A percentile compares a stretch with the other conserved stretches of the same genome.
Evolutionary conservation across 2,329 filamentous ascomycete species (phyloP).

Genomic region (Beauveria scarabaeidicola): DNA sequence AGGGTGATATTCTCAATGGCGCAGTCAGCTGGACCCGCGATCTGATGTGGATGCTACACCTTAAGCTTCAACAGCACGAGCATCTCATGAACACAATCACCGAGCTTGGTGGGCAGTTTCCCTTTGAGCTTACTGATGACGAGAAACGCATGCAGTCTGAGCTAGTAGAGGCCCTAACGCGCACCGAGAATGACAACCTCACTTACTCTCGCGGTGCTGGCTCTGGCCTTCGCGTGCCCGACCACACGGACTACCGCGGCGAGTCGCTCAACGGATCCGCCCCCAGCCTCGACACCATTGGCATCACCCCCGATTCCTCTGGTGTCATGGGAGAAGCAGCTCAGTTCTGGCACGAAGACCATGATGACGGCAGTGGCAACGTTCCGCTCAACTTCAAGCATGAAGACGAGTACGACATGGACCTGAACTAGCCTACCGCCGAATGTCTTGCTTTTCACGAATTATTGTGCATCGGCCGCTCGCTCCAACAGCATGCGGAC

Average conservation of each 20-base stretch:
- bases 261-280: constrained; percentile 53
- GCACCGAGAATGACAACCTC: constrained; percentile 68
- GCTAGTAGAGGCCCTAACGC: constrained; percentile 75
- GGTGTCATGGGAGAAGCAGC: constrained; percentile 36
- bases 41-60: constrained; percentile 91
- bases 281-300: constrained; percentile 28
- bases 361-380: constrained; percentile 63
- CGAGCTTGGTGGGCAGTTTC: constrained; percentile 64
- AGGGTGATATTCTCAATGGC: constrained; percentile 95
- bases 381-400: constrained; percentile 73
- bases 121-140: constrained; percentile 80
- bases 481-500: neutral
- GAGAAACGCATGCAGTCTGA: constrained; percentile 94
- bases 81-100: constrained; percentile 70
- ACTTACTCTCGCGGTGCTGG: constrained; percentile 77
- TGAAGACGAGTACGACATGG: constrained; percentile 90
- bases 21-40: constrained; percentile 96
- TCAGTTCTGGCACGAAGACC: constrained; percentile 59
- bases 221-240: constrained; percentile 80
- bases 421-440: constrained; percentile 34
- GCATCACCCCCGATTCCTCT: constrained; percentile 30
- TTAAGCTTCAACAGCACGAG: constrained; percentile 84
- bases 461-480: constrained; percentile 25
- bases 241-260: constrained; percentile 85
- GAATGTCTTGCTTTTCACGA: neutral